Base-by-base conservation (phyloP, 1,139 yeast species). In the Pichia sp. region DNA sequence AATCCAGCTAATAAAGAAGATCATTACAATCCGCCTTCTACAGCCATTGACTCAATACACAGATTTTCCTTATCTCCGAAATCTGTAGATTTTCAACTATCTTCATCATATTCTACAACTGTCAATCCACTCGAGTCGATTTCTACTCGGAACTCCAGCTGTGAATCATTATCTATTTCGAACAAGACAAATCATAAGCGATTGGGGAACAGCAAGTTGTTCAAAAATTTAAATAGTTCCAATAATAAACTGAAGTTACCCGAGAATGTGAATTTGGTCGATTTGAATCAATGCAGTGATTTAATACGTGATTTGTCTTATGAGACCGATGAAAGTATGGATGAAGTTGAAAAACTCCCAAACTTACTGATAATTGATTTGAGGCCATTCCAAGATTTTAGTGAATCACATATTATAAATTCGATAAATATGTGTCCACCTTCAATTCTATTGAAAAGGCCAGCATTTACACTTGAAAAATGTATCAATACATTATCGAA, bases 391-490 rank as follows among this genome's bases (percentile, higher is more conserved):
- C 71, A 77, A n/a, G 81, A 76, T 41, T 75, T 61, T 52, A 67
- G 72, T 43, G 71, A 67, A 48, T 55, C 66, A 4, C 81, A 75
- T 51, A 55, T 76, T n/a, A 50, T 51, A 4, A 64, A 68, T 39
- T 65, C 81, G 4, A 62, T 76, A 42, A 76, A 76, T 53, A 64
- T 76, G n/a, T 74, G 80, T 50, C 61, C 75, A 34, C 81, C 81
- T 2, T 72, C 78, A 37, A 76, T 81, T 1, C 60, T 76, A 29
- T 60, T 76, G 43, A 74, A 70, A 54, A 61, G 81, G 45, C 55
- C 68, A 23, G 72, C 72, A 39, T 76, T 74, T 52, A 68, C 69
- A n/a, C 60, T 76, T 42, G 61, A 61, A 32, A 64, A 75, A 47
- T 75, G 80, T 52, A 65, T 76, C 29, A 72, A 71, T 41, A 72